phyloP scores from a whole-genome alignment of 2,329 filamentous ascomycete species.

The Neonectria ditissima region DNA sequence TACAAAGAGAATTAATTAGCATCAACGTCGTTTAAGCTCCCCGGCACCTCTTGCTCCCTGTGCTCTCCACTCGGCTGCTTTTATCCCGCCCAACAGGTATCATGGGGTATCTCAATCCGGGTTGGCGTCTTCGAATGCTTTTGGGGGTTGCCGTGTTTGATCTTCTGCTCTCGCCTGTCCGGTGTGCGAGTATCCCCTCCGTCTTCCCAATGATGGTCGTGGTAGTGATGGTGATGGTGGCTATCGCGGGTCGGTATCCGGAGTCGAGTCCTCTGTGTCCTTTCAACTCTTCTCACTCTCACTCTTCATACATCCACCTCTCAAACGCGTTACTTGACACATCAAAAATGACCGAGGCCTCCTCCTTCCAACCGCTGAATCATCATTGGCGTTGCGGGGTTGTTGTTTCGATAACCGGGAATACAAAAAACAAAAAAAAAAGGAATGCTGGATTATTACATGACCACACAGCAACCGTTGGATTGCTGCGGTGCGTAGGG shows the following conservation, averaged over 20 bases:
- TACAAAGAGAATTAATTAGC: constrained; percentile 40
- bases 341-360: constrained; percentile 45
- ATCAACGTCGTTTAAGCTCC: constrained; percentile 35
- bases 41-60: constrained; percentile 33
- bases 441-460: constrained; percentile 67
- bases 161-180: constrained; percentile 33
- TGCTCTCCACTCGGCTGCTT: constrained; percentile 38
- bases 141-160: constrained; percentile 31
- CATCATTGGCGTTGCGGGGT: constrained; percentile 48
- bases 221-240: constrained; percentile 33
- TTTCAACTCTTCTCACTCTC: constrained; percentile 35
- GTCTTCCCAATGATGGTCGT: constrained; percentile 30
- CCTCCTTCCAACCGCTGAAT: constrained; percentile 46
- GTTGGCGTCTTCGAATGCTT: constrained; percentile 38
- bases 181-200: constrained; percentile 28
- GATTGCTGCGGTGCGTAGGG: constrained; percentile 97
- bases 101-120: constrained; percentile 44
- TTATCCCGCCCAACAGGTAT: constrained; percentile 42
- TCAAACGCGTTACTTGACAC: constrained; percentile 42
- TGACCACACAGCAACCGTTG: constrained; percentile 93
- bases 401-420: constrained; percentile 44
- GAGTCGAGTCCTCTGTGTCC: constrained; percentile 29
- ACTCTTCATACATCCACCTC: constrained; percentile 39
- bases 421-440: constrained; percentile 43
- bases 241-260: constrained; percentile 40